Percentiles rank a stretch among this genome's conserved stretches.
phyloP scores from a whole-genome alignment of 2,329 filamentous ascomycete species.

The Penicillium sp. region DNA sequence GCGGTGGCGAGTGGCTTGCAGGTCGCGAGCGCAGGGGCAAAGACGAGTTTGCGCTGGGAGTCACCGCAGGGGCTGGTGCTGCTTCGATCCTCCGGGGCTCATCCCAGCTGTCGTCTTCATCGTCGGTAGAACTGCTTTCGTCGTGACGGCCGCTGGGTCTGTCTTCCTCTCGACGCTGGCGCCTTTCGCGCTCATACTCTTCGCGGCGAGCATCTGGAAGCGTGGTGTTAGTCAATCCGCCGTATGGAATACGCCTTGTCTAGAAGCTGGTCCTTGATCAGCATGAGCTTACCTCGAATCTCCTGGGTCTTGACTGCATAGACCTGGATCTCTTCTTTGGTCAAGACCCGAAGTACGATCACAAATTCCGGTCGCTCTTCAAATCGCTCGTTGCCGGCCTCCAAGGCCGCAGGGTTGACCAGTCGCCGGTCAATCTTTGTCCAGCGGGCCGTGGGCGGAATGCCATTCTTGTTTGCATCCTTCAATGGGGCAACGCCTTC shows the following conservation, averaged over 20 bases:
- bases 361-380: conserved; percentile 91
- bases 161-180: conserved; percentile 39
- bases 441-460: conserved; percentile 76
- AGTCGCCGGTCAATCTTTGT: conserved; percentile 85
- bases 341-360: conserved; percentile 82
- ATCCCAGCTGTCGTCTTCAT: conserved; percentile 32
- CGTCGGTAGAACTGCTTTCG: conserved; percentile 31
- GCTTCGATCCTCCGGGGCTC: conserved; percentile 29
- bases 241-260: too few relatives aligned
- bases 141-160: conserved; percentile 31
- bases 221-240: not conserved
- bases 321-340: conserved; percentile 81
- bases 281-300: conserved; percentile 60
- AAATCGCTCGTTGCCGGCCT: conserved; percentile 80
- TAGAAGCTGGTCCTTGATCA: too few relatives aligned
- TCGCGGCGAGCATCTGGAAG: conserved; percentile 32
- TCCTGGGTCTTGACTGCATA: conserved; percentile 76
- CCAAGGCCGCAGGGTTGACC: conserved; percentile 83
- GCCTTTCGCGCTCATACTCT: conserved; percentile 32
- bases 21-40: conserved; percentile 16
- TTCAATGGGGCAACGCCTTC: conserved; percentile 94
- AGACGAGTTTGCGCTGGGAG: conserved; percentile 9
- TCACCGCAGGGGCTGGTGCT: conserved; percentile 17
- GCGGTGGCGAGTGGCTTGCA: conserved; percentile 9
- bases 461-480: conserved; percentile 67